Conservation (phyloP, 257 asterid species). For the Jacaranda copaia region DNA sequence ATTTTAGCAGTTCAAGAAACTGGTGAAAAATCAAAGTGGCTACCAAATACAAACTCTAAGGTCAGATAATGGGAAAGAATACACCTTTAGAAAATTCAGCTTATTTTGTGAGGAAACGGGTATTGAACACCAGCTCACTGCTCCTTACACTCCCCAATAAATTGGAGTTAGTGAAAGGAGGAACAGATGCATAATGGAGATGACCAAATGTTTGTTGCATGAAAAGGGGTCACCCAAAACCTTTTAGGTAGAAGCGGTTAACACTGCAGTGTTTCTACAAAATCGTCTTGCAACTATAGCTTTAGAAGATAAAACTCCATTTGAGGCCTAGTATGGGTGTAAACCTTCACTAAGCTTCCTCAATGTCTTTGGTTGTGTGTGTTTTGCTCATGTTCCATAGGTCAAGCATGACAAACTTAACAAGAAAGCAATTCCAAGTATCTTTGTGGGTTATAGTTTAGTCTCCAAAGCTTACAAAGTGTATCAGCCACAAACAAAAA, state of each 20-base stretch:
- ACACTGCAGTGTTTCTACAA: not conserved
- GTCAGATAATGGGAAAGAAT: constrained; percentile 21
- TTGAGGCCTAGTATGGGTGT: constrained; percentile 23
- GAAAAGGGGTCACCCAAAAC: constrained; percentile 19
- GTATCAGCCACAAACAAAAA: not conserved
- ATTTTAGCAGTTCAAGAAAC: constrained; percentile 23
- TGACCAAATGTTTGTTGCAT: constrained; percentile 12
- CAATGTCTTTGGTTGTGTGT: not conserved
- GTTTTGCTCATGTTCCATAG: not conserved
- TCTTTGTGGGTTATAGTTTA: constrained; percentile 15
- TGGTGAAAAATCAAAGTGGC: not conserved
- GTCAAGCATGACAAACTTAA: constrained; percentile 1
- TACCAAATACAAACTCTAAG: not conserved
- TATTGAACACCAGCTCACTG: constrained; percentile 20
- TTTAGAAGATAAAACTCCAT: not conserved
- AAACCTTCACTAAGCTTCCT: constrained; percentile 7
- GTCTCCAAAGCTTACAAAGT: constrained; percentile 10
- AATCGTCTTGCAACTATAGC: constrained; percentile 14
- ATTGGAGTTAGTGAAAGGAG: constrained; percentile 31
- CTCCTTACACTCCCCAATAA: constrained; percentile 32
- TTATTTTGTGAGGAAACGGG: not conserved
- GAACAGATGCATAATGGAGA: constrained; percentile 1
- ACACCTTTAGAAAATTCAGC: constrained; percentile 5
- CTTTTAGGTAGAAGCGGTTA: constrained; percentile 7
- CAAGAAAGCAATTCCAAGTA: not conserved